phyloP scores from a whole-genome alignment of 805 yeast genomes.

The Saccharomycopsis sp. region DNA sequence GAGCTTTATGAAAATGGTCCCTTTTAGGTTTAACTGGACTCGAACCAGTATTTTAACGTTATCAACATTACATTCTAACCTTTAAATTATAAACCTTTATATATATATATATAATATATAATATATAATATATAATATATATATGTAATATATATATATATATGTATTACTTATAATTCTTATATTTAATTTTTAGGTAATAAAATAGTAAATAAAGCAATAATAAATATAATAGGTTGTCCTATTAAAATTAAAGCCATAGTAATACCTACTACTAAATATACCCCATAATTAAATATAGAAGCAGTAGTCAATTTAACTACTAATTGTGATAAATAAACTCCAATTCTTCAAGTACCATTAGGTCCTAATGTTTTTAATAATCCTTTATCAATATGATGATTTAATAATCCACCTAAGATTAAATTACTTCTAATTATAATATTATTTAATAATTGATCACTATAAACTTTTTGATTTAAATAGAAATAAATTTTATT shows the following conservation, averaged over 20 bases:
- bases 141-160: too few relatives aligned
- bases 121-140: too few relatives aligned
- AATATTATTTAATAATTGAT: conserved; percentile 22
- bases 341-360: conserved; percentile 16
- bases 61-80: conserved; percentile 19
- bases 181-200: too few relatives aligned
- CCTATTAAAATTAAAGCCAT: too few relatives aligned
- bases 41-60: conserved; percentile 18
- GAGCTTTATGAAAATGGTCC: too few relatives aligned
- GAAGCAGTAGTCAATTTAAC: too few relatives aligned
- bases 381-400: conserved; percentile 21
- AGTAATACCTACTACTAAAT: too few relatives aligned
- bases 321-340: too few relatives aligned
- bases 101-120: conserved; percentile 2
- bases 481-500: conserved; percentile 17
- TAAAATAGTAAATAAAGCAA: too few relatives aligned
- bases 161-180: too few relatives aligned
- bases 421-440: conserved; percentile 19
- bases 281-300: too few relatives aligned
- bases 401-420: conserved; percentile 20
- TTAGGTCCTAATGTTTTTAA: conserved; percentile 20
- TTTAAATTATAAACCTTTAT: conserved; percentile 17
- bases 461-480: conserved; percentile 21
- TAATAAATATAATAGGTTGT: too few relatives aligned
- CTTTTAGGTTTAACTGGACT: conserved; percentile 15